phyloP scores from a whole-genome alignment of 2,329 filamentous ascomycete genomes.

The Coniochaeta prunicola region DNA sequence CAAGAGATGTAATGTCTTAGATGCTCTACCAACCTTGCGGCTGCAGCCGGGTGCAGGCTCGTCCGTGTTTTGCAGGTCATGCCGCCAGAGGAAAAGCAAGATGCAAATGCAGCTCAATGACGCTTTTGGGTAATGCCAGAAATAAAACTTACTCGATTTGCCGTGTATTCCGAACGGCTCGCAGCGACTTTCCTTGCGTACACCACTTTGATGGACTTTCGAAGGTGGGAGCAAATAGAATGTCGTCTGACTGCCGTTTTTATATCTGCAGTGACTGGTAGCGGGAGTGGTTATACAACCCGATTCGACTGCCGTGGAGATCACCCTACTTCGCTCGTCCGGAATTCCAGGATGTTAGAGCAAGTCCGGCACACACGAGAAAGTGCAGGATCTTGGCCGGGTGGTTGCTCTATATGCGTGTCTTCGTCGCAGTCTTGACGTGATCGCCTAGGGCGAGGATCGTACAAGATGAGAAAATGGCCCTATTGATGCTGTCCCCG shows the following conservation, averaged over 20 bases:
- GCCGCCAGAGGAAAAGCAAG: not conserved
- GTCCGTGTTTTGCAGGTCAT: not conserved
- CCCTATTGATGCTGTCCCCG: not conserved
- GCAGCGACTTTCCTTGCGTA: not conserved
- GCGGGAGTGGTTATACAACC: not conserved
- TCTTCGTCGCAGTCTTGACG: not conserved
- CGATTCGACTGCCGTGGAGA: not conserved
- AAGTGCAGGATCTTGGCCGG: constrained; percentile 1
- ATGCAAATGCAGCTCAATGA: not conserved
- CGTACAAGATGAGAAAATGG: not conserved
- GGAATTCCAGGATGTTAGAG: constrained; percentile 1
- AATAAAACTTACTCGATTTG: not conserved
- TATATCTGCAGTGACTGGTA: not conserved
- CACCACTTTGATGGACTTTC: not conserved
- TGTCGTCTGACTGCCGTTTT: not conserved
- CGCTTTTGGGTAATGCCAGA: not conserved
- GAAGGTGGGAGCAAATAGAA: not conserved
- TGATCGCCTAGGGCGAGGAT: not conserved
- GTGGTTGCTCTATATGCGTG: not conserved
- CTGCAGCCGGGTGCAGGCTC: not conserved
- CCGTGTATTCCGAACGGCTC: not conserved
- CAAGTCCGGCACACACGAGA: not conserved
- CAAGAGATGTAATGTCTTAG: constrained; percentile 3
- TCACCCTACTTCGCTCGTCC: not conserved
- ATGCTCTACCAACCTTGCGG: not conserved